Evolutionary conservation across 345 rosid genomes (phyloP).

Genomic region (Lepidium didymum): DNA sequence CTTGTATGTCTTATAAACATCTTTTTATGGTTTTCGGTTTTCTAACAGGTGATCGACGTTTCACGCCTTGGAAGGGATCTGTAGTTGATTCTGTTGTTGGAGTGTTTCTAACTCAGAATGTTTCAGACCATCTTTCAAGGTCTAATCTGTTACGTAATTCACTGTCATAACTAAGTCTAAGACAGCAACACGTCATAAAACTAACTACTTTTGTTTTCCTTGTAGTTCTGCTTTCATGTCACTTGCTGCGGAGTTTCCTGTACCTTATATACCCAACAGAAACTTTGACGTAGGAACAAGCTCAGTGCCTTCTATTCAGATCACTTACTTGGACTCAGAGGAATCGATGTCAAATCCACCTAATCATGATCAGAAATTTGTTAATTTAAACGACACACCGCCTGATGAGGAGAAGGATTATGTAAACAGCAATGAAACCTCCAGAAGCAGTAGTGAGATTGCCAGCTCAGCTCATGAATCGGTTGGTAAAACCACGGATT

Average conservation of each 20-base stretch:
- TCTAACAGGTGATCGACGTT: constrained; percentile 80
- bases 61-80: constrained; percentile 96
- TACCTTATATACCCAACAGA: constrained; percentile 25
- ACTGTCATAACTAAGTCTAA: not conserved
- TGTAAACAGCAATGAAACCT: constrained; percentile 38
- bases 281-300: constrained; percentile 36
- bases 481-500: constrained; percentile 19
- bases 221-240: constrained; percentile 95
- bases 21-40: constrained; percentile 4
- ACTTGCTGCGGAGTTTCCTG: constrained; percentile 65
- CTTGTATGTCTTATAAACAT: constrained; percentile 1
- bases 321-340: constrained; percentile 42
- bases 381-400: constrained; percentile 31
- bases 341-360: constrained; percentile 36
- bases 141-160: constrained; percentile 27
- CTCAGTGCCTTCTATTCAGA: constrained; percentile 33
- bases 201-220: constrained; percentile 4
- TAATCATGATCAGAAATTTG: constrained; percentile 38
- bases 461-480: constrained; percentile 34
- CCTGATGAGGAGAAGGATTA: constrained; percentile 44
- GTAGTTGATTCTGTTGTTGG: constrained; percentile 96
- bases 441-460: constrained; percentile 34
- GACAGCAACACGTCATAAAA: not conserved
- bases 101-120: constrained; percentile 96
- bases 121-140: constrained; percentile 96